phyloP scores from a whole-genome alignment of 2,329 filamentous ascomycete species.

The Teratosphaeriaceae sp. region DNA sequence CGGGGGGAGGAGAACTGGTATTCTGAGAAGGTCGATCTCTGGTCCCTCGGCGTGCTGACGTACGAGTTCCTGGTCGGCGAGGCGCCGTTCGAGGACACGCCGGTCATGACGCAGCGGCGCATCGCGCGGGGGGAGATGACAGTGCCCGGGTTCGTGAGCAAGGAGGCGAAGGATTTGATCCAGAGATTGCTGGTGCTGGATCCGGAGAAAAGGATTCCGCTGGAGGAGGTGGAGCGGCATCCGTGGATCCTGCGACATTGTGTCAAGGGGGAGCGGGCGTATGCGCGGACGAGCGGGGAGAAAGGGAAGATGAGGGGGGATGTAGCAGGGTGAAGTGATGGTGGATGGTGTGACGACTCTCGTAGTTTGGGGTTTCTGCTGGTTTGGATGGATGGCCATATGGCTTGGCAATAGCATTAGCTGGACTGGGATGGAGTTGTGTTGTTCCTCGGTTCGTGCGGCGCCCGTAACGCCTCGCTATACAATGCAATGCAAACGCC shows the following conservation, averaged over 20 bases:
- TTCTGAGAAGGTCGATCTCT: constrained; percentile 91
- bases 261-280: constrained; percentile 46
- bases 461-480: not conserved
- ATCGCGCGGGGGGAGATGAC: constrained; percentile 90
- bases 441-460: too few relatives aligned
- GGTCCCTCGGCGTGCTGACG: constrained; percentile 89
- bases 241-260: constrained; percentile 98
- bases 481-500: not conserved
- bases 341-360: constrained; percentile 2
- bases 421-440: too few relatives aligned
- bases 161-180: constrained; percentile 87
- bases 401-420: too few relatives aligned
- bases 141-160: constrained; percentile 81
- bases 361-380: not conserved
- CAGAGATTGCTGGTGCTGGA: constrained; percentile 86
- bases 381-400: too few relatives aligned
- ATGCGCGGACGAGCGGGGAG: constrained; percentile 36
- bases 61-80: constrained; percentile 97
- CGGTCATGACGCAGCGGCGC: constrained; percentile 85
- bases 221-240: constrained; percentile 82
- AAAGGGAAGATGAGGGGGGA: constrained; percentile 14
- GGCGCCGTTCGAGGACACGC: constrained; percentile 93
- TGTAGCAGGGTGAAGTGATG: not conserved
- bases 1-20: constrained; percentile 77
- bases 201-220: constrained; percentile 83